A percentile compares a stretch with the other conserved stretches of the same genome.
These are phyloP conservation scores for Russula emetica DNA, from an alignment of 768 basidiomycete genomes.

Conservation along the genomic window DNA sequence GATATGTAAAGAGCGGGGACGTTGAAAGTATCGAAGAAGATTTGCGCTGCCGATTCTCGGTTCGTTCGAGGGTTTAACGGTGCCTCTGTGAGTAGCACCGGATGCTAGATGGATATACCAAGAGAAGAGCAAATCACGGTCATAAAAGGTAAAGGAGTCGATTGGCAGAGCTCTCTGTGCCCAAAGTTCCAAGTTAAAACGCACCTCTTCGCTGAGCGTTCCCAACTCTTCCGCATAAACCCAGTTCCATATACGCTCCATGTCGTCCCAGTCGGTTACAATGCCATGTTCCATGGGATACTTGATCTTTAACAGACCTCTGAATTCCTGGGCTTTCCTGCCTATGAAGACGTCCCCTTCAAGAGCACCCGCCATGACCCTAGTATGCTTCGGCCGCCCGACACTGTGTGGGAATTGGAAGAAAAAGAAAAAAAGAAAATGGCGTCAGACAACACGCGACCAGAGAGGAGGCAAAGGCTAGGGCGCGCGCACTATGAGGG, in stretches of 20 bases:
- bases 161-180: not conserved
- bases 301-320: conserved; percentile 94
- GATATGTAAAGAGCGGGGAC: conserved; percentile 96
- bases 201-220: conserved; percentile 93
- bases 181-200: too few relatives aligned
- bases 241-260: conserved; percentile 99
- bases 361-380: conserved; percentile 95
- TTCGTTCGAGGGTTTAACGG: conserved; percentile 96
- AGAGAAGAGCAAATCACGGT: conserved; percentile 17
- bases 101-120: conserved; percentile 62
- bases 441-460: not conserved
- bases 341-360: conserved; percentile 98
- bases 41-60: conserved; percentile 94
- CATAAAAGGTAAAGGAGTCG: conserved; percentile 7
- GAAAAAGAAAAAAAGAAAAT: too few relatives aligned
- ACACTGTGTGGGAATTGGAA: conserved; percentile 49
- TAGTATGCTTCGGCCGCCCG: conserved; percentile 94
- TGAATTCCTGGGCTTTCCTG: conserved; percentile 88
- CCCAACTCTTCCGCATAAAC: conserved; percentile 95
- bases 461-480: conserved; percentile 30
- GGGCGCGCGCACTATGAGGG: conserved; percentile 84
- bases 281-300: conserved; percentile 99
- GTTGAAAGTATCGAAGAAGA: conserved; percentile 99
- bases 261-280: conserved; percentile 99
- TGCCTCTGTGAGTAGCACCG: conserved; percentile 94